phyloP scores from a whole-genome alignment of 2,329 filamentous ascomycete genomes.

The Phialophora chinensis region DNA sequence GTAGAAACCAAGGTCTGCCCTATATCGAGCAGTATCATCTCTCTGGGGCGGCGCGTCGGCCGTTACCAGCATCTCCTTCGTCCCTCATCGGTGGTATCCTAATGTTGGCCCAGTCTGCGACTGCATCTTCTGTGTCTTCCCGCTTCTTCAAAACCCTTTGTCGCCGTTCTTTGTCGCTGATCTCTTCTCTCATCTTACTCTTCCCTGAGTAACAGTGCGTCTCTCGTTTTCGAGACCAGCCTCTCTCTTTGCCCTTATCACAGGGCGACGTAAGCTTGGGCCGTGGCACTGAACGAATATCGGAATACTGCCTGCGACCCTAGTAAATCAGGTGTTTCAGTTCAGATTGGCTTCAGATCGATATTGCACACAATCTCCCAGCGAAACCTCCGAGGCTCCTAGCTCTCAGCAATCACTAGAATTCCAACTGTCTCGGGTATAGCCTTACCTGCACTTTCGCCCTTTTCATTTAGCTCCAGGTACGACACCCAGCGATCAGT shows the following conservation, averaged over 20 bases:
- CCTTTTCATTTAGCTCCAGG: slow-evolving; percentile 23
- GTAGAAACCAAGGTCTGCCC: not conserved
- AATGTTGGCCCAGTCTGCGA: slow-evolving; percentile 17
- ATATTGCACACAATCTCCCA: slow-evolving; percentile 26
- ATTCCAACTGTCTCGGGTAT: slow-evolving; percentile 21
- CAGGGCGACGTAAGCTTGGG: slow-evolving; percentile 10
- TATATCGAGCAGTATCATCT: slow-evolving; percentile 1
- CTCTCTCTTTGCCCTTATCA: slow-evolving; percentile 6
- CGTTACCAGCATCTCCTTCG: not conserved
- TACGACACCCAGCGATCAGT: slow-evolving; percentile 12
- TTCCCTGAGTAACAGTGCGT: slow-evolving; percentile 7
- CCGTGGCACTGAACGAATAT: slow-evolving; percentile 4
- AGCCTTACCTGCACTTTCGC: slow-evolving; percentile 19
- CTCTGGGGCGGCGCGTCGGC: not conserved
- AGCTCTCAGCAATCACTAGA: slow-evolving; percentile 23
- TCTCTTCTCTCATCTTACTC: slow-evolving; percentile 16
- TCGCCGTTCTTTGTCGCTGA: not conserved
- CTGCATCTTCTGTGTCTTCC: slow-evolving; percentile 15
- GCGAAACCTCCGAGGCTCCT: slow-evolving; percentile 11
- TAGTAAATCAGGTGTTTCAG: slow-evolving; percentile 30
- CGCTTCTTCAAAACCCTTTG: slow-evolving; percentile 15
- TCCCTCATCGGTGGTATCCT: not conserved
- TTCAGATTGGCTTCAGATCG: slow-evolving; percentile 33
- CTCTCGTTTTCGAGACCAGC: slow-evolving; percentile 8
- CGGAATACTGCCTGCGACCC: slow-evolving; percentile 8